Evolutionary conservation across 2,329 filamentous ascomycete genomes (phyloP), one percentile per base, ranked within the genome.

Genomic region (Botrytis sinoallii): DNA sequence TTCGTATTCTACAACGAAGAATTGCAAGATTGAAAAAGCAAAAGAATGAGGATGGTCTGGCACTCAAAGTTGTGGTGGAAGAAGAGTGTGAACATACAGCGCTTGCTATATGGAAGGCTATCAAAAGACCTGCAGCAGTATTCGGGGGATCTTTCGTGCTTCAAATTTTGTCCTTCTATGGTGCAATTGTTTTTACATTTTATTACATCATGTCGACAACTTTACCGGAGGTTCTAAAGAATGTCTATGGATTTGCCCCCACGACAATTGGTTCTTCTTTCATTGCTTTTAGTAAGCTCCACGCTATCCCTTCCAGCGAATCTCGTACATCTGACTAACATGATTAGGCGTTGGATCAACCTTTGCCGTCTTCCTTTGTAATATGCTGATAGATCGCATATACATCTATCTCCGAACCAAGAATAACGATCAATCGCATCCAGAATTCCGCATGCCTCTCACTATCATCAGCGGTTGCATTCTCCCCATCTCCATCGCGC

Each of bases 361-460:
- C 10, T 35, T 48, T 46, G 88, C 85, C 70, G 83, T 90, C 77
- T 81, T 89, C 4, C 35, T 77, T 3, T 77, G 76, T 73, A 81
- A 81, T 29, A 74, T 79, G 35, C 77, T 80, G 60, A 77, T 80
- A 32, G 81, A 83, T 75, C 67, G 74, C 6, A 74, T 80, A 22
- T 80, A 79, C 46, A 46, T 75, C 48, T 63, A 60, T 10, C 60
- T 80, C 4, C 29, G 68, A 18, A 67, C 73, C 46, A 77, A 75
- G 20, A 71, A 74, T 80, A 32, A 67, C 32, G 66, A 63, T 48
- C 72, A 68, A 5, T 46, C 38, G 22, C 32, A 63, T 4, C 90
- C 91, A 0, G 91, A 93, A 76, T 89, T 87, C 77, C 88, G 90
- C n/a, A 83, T 91, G 0, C 89, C 89, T 0, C 82, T 91, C 4